phyloP scores from a whole-genome alignment of 2,329 filamentous ascomycete genomes.

The Neonectria magnoliae region DNA sequence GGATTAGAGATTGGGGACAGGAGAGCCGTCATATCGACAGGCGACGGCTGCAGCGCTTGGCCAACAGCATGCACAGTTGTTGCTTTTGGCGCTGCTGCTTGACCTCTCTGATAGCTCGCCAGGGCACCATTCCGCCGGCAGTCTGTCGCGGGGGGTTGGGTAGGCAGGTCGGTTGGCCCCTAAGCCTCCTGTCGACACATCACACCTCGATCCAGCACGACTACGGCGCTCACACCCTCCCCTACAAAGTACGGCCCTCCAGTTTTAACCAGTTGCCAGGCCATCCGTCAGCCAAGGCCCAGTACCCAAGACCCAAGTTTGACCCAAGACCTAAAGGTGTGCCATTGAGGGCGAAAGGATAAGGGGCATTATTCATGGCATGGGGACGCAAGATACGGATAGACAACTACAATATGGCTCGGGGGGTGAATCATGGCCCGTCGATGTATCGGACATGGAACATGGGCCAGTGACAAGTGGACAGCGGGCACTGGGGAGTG shows the following conservation, averaged over 20 bases:
- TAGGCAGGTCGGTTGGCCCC: constrained; percentile 5
- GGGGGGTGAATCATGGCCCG: background rate
- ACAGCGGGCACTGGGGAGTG: background rate
- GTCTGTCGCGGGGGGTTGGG: constrained; percentile 24
- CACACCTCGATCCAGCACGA: constrained; percentile 39
- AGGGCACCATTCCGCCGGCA: constrained; percentile 28
- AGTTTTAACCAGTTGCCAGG: background rate
- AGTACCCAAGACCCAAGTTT: background rate
- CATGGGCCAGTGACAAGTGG: constrained; percentile 5
- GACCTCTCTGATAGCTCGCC: constrained; percentile 26
- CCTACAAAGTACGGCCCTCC: background rate
- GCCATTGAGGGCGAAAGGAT: constrained; percentile 24
- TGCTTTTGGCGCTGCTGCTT: constrained; percentile 32
- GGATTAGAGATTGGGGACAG: constrained; percentile 14
- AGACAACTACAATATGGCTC: constrained; percentile 8
- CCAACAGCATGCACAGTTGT: constrained; percentile 23
- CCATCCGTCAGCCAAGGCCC: background rate
- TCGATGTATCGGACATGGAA: constrained; percentile 14
- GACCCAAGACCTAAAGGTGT: constrained; percentile 18
- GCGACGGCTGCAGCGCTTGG: constrained; percentile 33
- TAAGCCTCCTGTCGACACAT: constrained; percentile 34
- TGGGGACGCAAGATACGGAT: constrained; percentile 5
- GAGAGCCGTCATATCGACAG: constrained; percentile 12
- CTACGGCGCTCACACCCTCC: constrained; percentile 27
- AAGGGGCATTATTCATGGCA: background rate